Base-by-base conservation (phyloP, 345 rosid species). In the Salix purpurea region DNA sequence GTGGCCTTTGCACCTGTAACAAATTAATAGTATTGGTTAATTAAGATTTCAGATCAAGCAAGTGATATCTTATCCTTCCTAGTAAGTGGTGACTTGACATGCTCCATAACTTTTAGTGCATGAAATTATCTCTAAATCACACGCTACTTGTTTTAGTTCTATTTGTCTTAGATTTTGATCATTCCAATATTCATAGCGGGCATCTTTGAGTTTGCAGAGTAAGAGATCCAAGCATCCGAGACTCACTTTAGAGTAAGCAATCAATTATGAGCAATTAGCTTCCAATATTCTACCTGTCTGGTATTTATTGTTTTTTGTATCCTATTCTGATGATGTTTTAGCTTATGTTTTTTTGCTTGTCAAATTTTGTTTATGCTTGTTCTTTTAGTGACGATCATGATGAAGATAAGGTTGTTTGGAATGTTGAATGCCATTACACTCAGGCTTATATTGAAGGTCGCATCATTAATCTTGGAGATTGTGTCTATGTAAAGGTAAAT, bases 401-500 rank as follows among this genome's bases (percentile, higher is more conserved):
- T 78, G 91, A 92, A 84, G 91, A 91, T 80, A 82, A 81, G 85
- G 85, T 91, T 77, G 82, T 89, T 76, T 84, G 90, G 86, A 89
- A 92, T 75, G 99, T 90, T 83, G 89, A 90, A 88, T 89, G 94
- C 79, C 99, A 92, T 87, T 92, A 91, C 78, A 77, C 75, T 74
- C 94, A 87, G 81, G 99, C 97, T 86, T 81, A 80, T 74, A 75
- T 94, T 65, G 81, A 70, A 28, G 87, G 87, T 28, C 82, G 83
- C 74, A 81, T 80, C 61, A 86, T 88, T 74, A 78, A 71, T 84
- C 84, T 92, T 74, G 96, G 93, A 70, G 99, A 92, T 82, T 94
- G 91, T 86, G 96, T 86, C 67, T 82, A 65, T 81, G 71, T 91
- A 75, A 83, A 83, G 97, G 99, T 93, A 88, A 82, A 81, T 69